Evolutionary conservation across 1,139 yeast species (phyloP), one percentile per base, ranked within the genome.

Genomic region (Taphrina pruni): DNA sequence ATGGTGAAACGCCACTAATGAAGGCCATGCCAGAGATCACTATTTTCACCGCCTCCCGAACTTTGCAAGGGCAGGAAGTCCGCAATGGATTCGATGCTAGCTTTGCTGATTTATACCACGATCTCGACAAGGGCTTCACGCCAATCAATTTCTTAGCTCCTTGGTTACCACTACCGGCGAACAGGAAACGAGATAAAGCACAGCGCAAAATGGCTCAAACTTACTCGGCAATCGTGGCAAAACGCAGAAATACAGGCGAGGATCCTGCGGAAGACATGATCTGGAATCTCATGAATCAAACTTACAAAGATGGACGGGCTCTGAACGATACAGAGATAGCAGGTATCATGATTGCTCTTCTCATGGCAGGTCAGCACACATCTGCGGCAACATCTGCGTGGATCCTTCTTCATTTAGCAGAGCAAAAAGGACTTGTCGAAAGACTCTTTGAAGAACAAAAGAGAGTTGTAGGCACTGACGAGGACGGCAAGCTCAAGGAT

Each of bases 331-430:
- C 88, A 78, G 97, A 94, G 81, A 91, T 94, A 77, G 96, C 98
- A 55, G 89, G 93, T 80, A 83, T 95, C 78, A 83, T 92, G 80
- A 94, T 94, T 79, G 99, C 98, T 78, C 88, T 95, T 69, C 84
- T 95, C 73, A 94, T 94, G 99, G 99, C 99, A 75, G 99, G 99
- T 72, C 99, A 94, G 82, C 99, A 94, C 80, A 95, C 99, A 41
- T 89, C 97, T 74, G 96, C 98, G 61, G 86, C 98, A 38, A 94
- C 99, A 36, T 90, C 97, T 61, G 90, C 97, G 38, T 94, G 99
- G 99, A 87, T 87, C 76, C 83, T 94, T 77, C 84, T 94, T 74
- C 99, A 94, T 78, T 84, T 94, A 74, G 98, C 93, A 74, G 95
- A 88, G 76, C 83, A 86, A 74, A 96, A 96, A 56, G 88, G 90